Conservation (phyloP, 345 rosid genomes). For the Turritis glabra region DNA sequence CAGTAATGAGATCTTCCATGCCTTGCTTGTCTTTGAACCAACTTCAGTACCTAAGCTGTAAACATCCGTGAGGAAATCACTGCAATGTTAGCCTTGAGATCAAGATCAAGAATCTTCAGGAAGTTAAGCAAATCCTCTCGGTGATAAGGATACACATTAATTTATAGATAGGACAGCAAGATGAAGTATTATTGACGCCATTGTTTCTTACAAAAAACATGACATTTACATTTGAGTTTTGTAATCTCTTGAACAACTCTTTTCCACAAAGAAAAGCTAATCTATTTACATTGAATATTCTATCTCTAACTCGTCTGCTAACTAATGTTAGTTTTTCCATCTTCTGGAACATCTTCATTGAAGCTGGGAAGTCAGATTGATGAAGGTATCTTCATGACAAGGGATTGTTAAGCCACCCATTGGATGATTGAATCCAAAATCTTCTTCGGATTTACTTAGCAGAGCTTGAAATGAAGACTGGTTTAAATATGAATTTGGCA, state of each 20-base stretch:
- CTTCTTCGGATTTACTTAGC: no score
- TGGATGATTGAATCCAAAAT: no score
- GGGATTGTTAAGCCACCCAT: no score
- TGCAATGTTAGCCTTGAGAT: not conserved
- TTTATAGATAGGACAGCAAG: not conserved
- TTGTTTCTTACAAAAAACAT: not conserved
- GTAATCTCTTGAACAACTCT: conserved; percentile 17
- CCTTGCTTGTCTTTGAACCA: not conserved
- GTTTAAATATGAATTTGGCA: no score
- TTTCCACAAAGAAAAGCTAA: not conserved
- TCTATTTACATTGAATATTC: no score
- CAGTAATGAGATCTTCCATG: not conserved
- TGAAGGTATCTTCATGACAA: no score
- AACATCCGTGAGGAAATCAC: not conserved
- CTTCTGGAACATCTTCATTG: no score
- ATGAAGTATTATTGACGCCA: not conserved
- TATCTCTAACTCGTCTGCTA: not conserved
- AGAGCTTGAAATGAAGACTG: no score
- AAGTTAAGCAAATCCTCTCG: not conserved
- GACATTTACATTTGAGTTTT: conserved; percentile 6
- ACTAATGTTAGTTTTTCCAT: not conserved
- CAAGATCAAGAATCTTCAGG: not conserved
- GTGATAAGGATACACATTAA: not conserved
- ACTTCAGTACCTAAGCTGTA: not conserved
- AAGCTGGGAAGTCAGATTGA: no score